Evolutionary conservation across 139 green algal species (phyloP).

Genomic region (Pleodorina starrii): DNA sequence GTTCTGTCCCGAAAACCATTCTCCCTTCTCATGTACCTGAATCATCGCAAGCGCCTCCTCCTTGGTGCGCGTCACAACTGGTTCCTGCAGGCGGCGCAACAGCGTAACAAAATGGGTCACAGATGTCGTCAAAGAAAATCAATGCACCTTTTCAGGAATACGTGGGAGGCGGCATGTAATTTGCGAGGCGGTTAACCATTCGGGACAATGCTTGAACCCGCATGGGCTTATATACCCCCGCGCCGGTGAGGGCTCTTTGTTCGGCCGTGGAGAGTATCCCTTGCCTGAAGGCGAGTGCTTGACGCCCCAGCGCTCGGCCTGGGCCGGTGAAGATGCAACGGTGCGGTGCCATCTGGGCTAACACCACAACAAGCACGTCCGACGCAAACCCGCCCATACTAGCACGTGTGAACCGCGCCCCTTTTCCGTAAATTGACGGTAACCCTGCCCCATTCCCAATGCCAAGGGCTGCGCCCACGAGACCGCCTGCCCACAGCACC

Average conservation of each 20-base stretch:
- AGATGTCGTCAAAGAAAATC: too few relatives aligned
- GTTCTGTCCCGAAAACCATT: too few relatives aligned
- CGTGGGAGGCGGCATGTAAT: not conserved
- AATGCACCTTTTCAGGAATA: too few relatives aligned
- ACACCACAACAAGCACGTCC: too few relatives aligned
- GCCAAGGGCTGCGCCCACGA: too few relatives aligned
- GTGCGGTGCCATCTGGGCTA: too few relatives aligned
- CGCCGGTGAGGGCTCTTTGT: constrained; percentile 41
- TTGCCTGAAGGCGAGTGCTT: constrained; percentile 67
- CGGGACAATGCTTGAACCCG: not conserved
- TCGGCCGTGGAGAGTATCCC: constrained; percentile 60
- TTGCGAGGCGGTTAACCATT: constrained; percentile 31
- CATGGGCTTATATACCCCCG: constrained; percentile 41
- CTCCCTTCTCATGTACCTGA: too few relatives aligned
- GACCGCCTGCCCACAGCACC: too few relatives aligned
- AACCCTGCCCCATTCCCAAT: too few relatives aligned
- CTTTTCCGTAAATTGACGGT: too few relatives aligned
- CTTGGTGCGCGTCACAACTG: constrained; percentile 74
- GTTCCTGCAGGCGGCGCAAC: constrained; percentile 64
- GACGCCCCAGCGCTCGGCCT: constrained; percentile 67
- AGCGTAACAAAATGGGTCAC: not conserved
- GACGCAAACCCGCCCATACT: too few relatives aligned
- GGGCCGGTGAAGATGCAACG: constrained; percentile 62
- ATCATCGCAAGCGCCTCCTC: constrained; percentile 90
- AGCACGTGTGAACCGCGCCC: too few relatives aligned